phyloP scores from a whole-genome alignment of 306 rosid genomes.

The Cicer pinnatifidum region DNA sequence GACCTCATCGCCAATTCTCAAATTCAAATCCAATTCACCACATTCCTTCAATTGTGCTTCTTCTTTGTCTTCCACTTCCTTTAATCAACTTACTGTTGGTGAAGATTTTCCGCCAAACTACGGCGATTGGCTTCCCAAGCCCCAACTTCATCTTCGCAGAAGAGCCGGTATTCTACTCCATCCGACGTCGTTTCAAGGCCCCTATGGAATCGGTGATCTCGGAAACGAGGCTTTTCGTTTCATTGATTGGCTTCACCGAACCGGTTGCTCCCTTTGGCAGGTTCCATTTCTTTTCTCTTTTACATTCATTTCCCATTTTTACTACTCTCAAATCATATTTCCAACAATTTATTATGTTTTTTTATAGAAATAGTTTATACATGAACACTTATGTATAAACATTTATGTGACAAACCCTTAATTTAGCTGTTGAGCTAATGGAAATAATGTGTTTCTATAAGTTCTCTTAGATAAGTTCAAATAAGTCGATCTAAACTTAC shows the following conservation, averaged over 20 bases:
- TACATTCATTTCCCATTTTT: too few species aligned
- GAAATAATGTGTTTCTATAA: too few species aligned
- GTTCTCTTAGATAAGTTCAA: too few species aligned
- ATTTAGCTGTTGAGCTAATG: too few species aligned
- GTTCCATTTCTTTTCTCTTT: slow-evolving; percentile 37
- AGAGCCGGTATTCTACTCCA: slow-evolving; percentile 89
- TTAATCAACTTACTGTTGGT: slow-evolving; percentile 39
- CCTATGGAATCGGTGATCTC: slow-evolving; percentile 86
- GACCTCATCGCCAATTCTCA: background rate
- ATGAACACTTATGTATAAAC: too few species aligned
- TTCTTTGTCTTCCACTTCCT: background rate
- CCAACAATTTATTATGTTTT: too few species aligned
- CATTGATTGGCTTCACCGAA: slow-evolving; percentile 79
- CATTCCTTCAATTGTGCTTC: slow-evolving; percentile 4
- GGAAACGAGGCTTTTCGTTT: slow-evolving; percentile 81
- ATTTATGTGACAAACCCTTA: too few species aligned
- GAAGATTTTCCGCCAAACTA: slow-evolving; percentile 67
- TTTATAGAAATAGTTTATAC: too few species aligned
- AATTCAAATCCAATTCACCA: slow-evolving; percentile 17
- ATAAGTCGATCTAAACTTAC: too few species aligned
- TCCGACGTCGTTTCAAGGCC: slow-evolving; percentile 90
- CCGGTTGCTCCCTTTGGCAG: slow-evolving; percentile 93
- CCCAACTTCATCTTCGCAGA: slow-evolving; percentile 55
- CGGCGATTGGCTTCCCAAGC: slow-evolving; percentile 62
- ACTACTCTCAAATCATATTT: too few species aligned